Percentiles rank a stretch among this genome's conserved stretches.
Evolutionary conservation across 495 filamentous ascomycete species (phyloP).

Genomic region (Tuber magnatum): DNA sequence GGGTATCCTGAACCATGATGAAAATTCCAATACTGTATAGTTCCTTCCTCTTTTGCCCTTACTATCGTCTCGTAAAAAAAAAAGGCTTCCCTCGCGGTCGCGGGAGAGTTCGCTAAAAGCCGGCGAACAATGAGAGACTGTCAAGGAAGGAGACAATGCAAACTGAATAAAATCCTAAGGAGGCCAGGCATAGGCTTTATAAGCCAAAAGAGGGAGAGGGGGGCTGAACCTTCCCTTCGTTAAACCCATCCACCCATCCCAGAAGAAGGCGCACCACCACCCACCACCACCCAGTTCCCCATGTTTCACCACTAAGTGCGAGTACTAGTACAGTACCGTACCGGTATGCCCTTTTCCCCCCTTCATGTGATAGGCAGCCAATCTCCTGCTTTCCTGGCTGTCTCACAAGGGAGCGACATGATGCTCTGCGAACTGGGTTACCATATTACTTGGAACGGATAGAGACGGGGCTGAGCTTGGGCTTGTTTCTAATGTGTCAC

Average conservation of each 20-base stretch:
- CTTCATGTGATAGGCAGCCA: not conserved
- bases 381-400: not conserved
- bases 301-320: not conserved
- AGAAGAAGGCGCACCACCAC: not conserved
- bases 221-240: not conserved
- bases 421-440: not conserved
- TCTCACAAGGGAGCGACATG: not conserved
- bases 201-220: not conserved
- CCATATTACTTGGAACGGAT: not conserved
- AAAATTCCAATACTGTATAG: not conserved
- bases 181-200: not conserved
- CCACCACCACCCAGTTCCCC: not conserved
- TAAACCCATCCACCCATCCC: not conserved
- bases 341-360: not conserved
- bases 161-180: not conserved
- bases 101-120: not conserved
- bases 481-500: not conserved
- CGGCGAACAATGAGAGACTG: not conserved
- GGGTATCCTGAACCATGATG: constrained; percentile 29
- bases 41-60: not conserved
- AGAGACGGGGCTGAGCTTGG: not conserved
- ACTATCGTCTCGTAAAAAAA: not conserved
- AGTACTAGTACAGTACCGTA: too few relatives aligned
- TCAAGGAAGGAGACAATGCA: not conserved
- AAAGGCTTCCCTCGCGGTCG: not conserved